Evolutionary conservation across 257 asterid species (phyloP), one percentile per base, ranked within the genome.

Genomic region (Ajuga chamaepitys): DNA sequence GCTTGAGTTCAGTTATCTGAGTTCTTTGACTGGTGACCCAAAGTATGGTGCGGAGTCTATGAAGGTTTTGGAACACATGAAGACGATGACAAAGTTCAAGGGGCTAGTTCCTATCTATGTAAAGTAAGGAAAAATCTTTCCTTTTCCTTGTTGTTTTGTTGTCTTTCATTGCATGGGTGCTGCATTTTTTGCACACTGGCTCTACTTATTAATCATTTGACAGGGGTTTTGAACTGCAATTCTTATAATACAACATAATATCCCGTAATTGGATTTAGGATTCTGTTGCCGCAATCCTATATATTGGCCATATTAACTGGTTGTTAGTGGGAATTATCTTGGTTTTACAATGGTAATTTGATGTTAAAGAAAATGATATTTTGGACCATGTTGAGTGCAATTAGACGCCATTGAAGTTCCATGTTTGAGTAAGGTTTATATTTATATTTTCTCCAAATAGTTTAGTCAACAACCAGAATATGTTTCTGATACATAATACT

Each of bases 101-200:
- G 97, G 97, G 61, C 82, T 94, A 38, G 97, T 94, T 71, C 99
- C 99, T 46, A 94, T 94, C 79, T 94, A 71, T 80, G 86, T 94
- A 71, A 85, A 80, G 99, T 90, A 80, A 75, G 85, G 13, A 38
- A 52, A 58, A 32, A 13, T 8, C 25, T 16, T 20, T 7, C 4
- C 25, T 40, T 32, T 56, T 34, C 11, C 30, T 4, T 57, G 18
- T 21, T 12, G 3, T 41, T 53, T 40, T 14, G 20, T 22, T 42
- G 37, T 60, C 51, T 12, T n/a, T n/a, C n/a, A n/a, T 68, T 44
- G 41, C 21, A 52, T 64, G 22, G 38, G 22, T 62, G 24, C 32
- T 11, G 9, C 10, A 56, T 16, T 56, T 40, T 26, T 58, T 28
- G 20, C 41, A 42, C 38, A 11, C 30, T 34, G n/a, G 9, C 40